These are phyloP conservation scores for Aspergillus pseudoglaucus DNA, from an alignment of 2,329 filamentous ascomycete genomes.

Conservation along the genomic window DNA sequence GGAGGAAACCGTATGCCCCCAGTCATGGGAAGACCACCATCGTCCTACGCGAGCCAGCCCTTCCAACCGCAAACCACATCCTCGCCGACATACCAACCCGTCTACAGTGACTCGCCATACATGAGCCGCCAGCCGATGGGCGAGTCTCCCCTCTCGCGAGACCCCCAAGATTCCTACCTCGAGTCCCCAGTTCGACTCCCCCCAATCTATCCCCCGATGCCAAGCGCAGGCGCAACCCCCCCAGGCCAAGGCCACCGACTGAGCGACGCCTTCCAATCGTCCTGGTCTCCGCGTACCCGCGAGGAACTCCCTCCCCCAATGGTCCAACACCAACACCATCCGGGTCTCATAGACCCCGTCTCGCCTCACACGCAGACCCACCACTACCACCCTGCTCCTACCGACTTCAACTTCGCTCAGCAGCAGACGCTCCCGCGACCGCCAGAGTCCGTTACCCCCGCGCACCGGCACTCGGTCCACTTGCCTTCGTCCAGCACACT, in stretches of 20 bases:
- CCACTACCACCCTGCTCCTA: conserved; percentile 6
- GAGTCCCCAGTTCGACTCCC: conserved; percentile 32
- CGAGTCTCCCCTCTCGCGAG: conserved; percentile 18
- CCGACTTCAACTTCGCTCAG: conserved; percentile 16
- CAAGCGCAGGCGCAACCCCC: conserved; percentile 13
- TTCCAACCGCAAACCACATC: conserved; percentile 24
- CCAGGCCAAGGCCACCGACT: conserved; percentile 19
- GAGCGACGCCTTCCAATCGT: conserved; percentile 27
- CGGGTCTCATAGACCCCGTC: conserved; percentile 19
- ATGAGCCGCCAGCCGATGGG: conserved; percentile 19
- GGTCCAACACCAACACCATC: conserved; percentile 9
- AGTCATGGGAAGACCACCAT: conserved; percentile 19
- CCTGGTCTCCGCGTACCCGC: conserved; percentile 18
- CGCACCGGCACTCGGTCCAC: conserved; percentile 12
- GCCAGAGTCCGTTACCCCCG: conserved; percentile 12
- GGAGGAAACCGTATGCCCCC: conserved; percentile 13
- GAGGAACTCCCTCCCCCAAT: conserved; percentile 19
- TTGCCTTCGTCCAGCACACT: conserved; percentile 8
- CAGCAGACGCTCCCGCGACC: conserved; percentile 17
- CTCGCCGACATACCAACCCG: conserved; percentile 27
- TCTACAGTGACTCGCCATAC: conserved; percentile 16
- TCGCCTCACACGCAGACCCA: conserved; percentile 22
- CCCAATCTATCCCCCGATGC: conserved; percentile 30
- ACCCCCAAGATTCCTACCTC: conserved; percentile 22
- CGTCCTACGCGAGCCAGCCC: conserved; percentile 22